phyloP scores from a whole-genome alignment of 345 rosid genomes.

The Arabidopsis thaliana region DNA sequence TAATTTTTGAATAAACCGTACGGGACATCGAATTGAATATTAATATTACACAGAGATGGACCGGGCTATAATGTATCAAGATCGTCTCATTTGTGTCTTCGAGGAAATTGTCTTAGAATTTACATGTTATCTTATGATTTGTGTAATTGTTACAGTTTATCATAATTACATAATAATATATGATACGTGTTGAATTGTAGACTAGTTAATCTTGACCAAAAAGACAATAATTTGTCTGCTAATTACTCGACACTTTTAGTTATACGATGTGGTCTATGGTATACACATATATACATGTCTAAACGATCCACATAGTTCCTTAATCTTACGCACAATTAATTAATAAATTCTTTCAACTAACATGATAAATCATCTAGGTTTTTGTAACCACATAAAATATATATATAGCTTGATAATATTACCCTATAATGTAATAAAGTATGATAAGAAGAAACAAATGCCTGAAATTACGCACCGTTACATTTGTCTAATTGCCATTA shows the following conservation, averaged over 20 bases:
- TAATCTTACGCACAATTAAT: conserved; percentile 2
- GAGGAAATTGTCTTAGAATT: conserved; percentile 63
- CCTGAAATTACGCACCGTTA: conserved; percentile 36
- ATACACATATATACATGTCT: background rate
- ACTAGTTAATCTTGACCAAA: conserved; percentile 37
- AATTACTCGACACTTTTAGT: conserved; percentile 43
- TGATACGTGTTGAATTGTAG: conserved; percentile 32
- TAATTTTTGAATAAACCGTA: conserved; percentile 15
- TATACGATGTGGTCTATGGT: conserved; percentile 37
- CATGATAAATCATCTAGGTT: conserved; percentile 31
- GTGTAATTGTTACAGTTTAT: conserved; percentile 22
- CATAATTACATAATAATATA: conserved; percentile 8
- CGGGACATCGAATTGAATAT: conserved; percentile 7
- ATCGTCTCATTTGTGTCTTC: conserved; percentile 52
- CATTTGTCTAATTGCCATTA: conserved; percentile 33
- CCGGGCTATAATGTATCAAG: conserved; percentile 47
- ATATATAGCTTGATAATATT: background rate
- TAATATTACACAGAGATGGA: background rate
- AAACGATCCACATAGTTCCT: conserved; percentile 17
- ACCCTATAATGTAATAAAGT: conserved; percentile 16
- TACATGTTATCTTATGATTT: conserved; percentile 41
- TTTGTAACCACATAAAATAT: conserved; percentile 1
- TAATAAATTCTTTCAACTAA: background rate
- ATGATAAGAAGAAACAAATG: conserved; percentile 37
- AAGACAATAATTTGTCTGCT: conserved; percentile 45